phyloP scores from a whole-genome alignment of 1,139 yeast species.

The Suhomyces terraborum region DNA sequence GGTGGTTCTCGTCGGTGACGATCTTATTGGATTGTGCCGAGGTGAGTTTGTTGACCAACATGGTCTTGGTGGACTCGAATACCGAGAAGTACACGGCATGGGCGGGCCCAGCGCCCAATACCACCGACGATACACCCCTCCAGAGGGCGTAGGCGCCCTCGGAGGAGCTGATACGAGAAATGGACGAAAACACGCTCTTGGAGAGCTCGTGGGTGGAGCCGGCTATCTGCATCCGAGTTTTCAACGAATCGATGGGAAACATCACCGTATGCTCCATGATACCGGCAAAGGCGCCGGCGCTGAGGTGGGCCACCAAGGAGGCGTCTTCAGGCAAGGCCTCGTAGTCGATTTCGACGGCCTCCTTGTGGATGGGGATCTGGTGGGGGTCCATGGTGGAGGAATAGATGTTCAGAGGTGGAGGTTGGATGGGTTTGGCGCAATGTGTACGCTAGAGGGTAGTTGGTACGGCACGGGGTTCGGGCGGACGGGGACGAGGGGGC shows the following conservation, averaged over 20 bases:
- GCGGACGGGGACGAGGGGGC: too few species aligned
- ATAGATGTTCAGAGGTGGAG: not conserved
- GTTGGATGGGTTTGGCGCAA: too few species aligned
- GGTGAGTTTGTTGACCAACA: constrained; percentile 46
- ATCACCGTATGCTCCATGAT: constrained; percentile 97
- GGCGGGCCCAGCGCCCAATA: constrained; percentile 99
- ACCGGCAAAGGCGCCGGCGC: constrained; percentile 97
- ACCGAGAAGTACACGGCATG: constrained; percentile 98
- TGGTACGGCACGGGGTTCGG: too few species aligned
- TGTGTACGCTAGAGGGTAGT: too few species aligned
- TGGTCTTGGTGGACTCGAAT: constrained; percentile 80
- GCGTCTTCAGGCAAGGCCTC: constrained; percentile 92
- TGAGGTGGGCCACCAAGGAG: constrained; percentile 75
- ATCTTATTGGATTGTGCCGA: constrained; percentile 35
- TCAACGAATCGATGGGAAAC: constrained; percentile 95
- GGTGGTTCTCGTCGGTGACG: constrained; percentile 70
- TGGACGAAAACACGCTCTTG: constrained; percentile 54
- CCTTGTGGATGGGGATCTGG: constrained; percentile 23
- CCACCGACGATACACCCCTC: constrained; percentile 93
- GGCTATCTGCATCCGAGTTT: constrained; percentile 92
- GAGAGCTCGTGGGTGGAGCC: constrained; percentile 39
- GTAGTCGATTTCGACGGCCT: constrained; percentile 66
- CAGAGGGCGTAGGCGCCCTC: constrained; percentile 91
- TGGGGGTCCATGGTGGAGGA: constrained; percentile 19
- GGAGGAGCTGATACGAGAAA: constrained; percentile 74